Conservation (phyloP, 2,329 filamentous ascomycete genomes). For the Exophiala alcalophila region DNA sequence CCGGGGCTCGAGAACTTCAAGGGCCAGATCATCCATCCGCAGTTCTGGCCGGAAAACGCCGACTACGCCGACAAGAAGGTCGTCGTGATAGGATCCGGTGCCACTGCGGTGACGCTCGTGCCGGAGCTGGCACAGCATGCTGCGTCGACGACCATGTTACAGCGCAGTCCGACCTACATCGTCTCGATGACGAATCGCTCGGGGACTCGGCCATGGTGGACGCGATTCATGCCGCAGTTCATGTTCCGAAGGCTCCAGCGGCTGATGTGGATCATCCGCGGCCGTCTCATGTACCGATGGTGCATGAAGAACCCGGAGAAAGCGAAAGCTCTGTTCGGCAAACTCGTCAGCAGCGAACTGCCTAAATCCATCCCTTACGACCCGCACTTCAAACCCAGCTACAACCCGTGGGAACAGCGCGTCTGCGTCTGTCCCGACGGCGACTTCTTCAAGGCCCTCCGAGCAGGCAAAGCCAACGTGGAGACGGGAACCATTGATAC, state of each 20-base stretch:
- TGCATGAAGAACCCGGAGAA: neutral
- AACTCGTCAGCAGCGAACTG: constrained; percentile 7
- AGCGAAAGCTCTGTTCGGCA: neutral
- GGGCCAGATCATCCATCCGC: constrained; percentile 63
- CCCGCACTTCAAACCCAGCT: constrained; percentile 62
- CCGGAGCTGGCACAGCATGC: constrained; percentile 66
- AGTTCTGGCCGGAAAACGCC: constrained; percentile 70
- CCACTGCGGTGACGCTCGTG: constrained; percentile 73
- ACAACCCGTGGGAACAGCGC: constrained; percentile 69
- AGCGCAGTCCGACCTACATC: constrained; percentile 72
- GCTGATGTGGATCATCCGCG: neutral
- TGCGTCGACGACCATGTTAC: constrained; percentile 69
- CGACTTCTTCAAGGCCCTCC: constrained; percentile 55
- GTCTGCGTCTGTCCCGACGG: constrained; percentile 65
- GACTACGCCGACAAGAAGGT: constrained; percentile 65
- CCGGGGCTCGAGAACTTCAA: constrained; percentile 65
- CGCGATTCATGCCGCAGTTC: neutral
- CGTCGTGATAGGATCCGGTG: constrained; percentile 71
- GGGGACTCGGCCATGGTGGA: neutral
- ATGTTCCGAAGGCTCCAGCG: neutral
- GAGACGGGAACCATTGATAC: constrained; percentile 54
- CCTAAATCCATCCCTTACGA: constrained; percentile 47
- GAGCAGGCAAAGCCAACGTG: constrained; percentile 50
- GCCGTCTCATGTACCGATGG: neutral
- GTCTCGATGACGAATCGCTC: constrained; percentile 33